Percentiles rank a stretch among this genome's conserved stretches.
phyloP scores from a whole-genome alignment of 2,329 filamentous ascomycete species.

The Penicillium polonicum region DNA sequence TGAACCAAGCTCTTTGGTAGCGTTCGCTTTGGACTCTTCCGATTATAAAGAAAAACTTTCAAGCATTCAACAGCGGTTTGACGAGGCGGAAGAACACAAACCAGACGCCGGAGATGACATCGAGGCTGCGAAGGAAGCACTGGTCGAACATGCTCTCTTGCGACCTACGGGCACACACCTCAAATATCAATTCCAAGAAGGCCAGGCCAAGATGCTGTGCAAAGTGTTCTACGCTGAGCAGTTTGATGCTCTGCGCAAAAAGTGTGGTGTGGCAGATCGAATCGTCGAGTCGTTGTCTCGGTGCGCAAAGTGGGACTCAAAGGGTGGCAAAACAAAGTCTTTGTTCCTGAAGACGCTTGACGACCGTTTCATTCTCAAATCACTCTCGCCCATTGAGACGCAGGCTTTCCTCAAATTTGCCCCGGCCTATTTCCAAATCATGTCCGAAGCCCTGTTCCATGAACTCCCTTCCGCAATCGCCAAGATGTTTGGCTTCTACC shows the following conservation, averaged over 20 bases:
- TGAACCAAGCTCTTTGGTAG: conserved; percentile 93
- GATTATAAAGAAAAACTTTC: conserved; percentile 82
- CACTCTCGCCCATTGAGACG: conserved; percentile 84
- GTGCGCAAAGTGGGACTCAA: conserved; percentile 96
- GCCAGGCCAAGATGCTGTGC: conserved; percentile 91
- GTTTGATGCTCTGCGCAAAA: conserved; percentile 88
- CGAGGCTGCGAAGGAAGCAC: conserved; percentile 60
- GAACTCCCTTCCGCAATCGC: conserved; percentile 94
- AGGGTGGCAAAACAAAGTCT: conserved; percentile 96
- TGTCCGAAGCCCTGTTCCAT: conserved; percentile 93
- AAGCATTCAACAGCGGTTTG: conserved; percentile 41
- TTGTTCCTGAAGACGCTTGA: conserved; percentile 96
- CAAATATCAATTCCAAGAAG: conserved; percentile 92
- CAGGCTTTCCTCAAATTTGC: conserved; percentile 93
- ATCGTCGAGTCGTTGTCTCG: conserved; percentile 93
- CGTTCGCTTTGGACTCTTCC: conserved; percentile 81
- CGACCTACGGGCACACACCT: conserved; percentile 86
- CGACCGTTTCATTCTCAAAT: conserved; percentile 90
- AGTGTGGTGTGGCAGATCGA: conserved; percentile 88
- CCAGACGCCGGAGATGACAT: conserved; percentile 30
- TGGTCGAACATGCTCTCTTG: conserved; percentile 81
- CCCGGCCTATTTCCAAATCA: conserved; percentile 94
- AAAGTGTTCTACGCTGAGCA: conserved; percentile 99
- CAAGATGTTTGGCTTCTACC: conserved; percentile 98
- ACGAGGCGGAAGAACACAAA: conserved; percentile 31